These are phyloP conservation scores for Mucor circinelloides DNA, from an alignment of 371 early-diverging fungal species.

Conservation along the genomic window DNA sequence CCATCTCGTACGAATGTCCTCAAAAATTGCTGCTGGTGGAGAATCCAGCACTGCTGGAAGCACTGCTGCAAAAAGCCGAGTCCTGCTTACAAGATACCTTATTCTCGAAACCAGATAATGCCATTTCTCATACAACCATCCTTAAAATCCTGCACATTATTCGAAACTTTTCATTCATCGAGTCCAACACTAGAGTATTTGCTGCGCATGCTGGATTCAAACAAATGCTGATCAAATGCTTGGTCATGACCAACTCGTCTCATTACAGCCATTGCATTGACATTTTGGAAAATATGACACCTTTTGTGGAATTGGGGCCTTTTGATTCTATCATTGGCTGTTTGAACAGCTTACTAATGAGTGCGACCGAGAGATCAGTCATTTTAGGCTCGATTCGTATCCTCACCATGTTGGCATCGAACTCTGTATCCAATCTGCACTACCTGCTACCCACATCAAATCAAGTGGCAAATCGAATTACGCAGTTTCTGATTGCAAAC, in stretches of 20 bases:
- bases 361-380: conserved; percentile 58
- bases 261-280: conserved; percentile 66
- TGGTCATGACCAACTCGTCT: conserved; percentile 55
- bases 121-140: conserved; percentile 16
- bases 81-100: conserved; percentile 49
- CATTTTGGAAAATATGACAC: conserved; percentile 69
- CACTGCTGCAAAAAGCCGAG: conserved; percentile 55
- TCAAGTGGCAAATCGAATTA: conserved; percentile 46
- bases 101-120: conserved; percentile 8
- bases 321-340: conserved; percentile 44
- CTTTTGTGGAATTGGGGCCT: conserved; percentile 51
- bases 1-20: conserved; percentile 67
- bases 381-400: conserved; percentile 67
- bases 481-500: conserved; percentile 62
- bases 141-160: conserved; percentile 75
- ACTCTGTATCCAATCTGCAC: conserved; percentile 56
- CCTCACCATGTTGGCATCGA: conserved; percentile 54
- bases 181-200: conserved; percentile 59
- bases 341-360: conserved; percentile 47
- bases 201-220: conserved; percentile 48
- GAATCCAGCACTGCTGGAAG: conserved; percentile 69
- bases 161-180: conserved; percentile 75
- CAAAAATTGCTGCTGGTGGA: conserved; percentile 65
- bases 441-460: conserved; percentile 28
- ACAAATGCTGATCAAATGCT: conserved; percentile 54